These are phyloP conservation scores for Massariosphaeria phaeospora DNA, from an alignment of 495 filamentous ascomycete species.

Conservation along the genomic window DNA sequence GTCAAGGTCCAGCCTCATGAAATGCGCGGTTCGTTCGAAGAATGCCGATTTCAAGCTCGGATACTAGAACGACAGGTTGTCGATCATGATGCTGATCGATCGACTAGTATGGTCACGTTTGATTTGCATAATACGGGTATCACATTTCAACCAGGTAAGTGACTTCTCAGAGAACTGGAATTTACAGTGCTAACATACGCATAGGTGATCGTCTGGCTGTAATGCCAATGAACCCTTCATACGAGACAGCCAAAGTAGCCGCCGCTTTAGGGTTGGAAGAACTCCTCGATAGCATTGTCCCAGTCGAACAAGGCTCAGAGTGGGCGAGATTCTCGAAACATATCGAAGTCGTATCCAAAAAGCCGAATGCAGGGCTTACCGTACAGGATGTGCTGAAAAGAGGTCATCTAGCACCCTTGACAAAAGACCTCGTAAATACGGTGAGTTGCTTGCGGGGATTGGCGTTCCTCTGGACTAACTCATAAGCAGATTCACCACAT, in stretches of 20 bases:
- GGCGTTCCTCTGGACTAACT: background rate
- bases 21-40: constrained; percentile 50
- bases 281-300: constrained; percentile 34
- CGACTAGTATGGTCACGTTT: constrained; percentile 46
- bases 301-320: constrained; percentile 39
- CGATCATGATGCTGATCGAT: constrained; percentile 43
- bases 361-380: constrained; percentile 31
- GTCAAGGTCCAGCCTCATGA: constrained; percentile 47
- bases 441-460: too few species aligned
- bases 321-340: constrained; percentile 48
- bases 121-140: constrained; percentile 48
- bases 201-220: constrained; percentile 44
- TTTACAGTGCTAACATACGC: background rate
- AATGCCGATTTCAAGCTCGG: constrained; percentile 47
- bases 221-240: constrained; percentile 49
- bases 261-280: constrained; percentile 44
- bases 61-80: constrained; percentile 43
- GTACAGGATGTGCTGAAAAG: constrained; percentile 48
- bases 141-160: constrained; percentile 46
- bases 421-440: constrained; percentile 47
- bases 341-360: constrained; percentile 39
- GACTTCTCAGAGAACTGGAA: background rate
- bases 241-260: constrained; percentile 47
- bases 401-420: constrained; percentile 47
- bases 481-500: constrained; percentile 25